Conservation (phyloP, 2,329 filamentous ascomycete genomes). For the Trichoderma asperellum region DNA sequence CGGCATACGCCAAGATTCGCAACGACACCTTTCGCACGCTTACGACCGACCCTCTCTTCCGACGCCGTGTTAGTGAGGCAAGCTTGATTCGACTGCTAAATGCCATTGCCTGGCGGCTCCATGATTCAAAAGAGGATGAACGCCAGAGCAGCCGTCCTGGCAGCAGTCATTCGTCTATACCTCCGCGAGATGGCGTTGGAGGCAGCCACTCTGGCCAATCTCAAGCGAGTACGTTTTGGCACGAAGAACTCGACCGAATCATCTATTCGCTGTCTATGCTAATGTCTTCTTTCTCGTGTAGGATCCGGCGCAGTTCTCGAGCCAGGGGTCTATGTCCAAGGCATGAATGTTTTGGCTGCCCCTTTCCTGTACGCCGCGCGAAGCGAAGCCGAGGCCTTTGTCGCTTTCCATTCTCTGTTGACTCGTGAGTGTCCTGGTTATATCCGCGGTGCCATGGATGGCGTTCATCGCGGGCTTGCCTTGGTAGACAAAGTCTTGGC, state of each 20-base stretch:
- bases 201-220: conserved; percentile 45
- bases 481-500: conserved; percentile 91
- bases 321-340: conserved; percentile 90
- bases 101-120: conserved; percentile 89
- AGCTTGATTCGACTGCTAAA: conserved; percentile 93
- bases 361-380: conserved; percentile 94
- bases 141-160: conserved; percentile 44
- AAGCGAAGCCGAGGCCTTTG: conserved; percentile 93
- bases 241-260: conserved; percentile 22
- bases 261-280: conserved; percentile 44
- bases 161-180: conserved; percentile 44
- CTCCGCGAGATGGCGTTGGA: conserved; percentile 40
- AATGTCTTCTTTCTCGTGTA: conserved; percentile 48
- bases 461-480: conserved; percentile 88
- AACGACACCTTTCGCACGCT: conserved; percentile 98
- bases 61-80: conserved; percentile 91
- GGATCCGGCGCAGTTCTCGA: conserved; percentile 62
- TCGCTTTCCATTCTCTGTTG: conserved; percentile 85
- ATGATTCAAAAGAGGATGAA: conserved; percentile 70
- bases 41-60: conserved; percentile 95
- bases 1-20: conserved; percentile 94
- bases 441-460: conserved; percentile 94
- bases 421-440: conserved; percentile 90
- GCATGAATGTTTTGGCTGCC: conserved; percentile 97
- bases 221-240: conserved; percentile 42